phyloP scores from a whole-genome alignment of 192 early-diverging fungal species.

The Allomyces macrogynus region DNA sequence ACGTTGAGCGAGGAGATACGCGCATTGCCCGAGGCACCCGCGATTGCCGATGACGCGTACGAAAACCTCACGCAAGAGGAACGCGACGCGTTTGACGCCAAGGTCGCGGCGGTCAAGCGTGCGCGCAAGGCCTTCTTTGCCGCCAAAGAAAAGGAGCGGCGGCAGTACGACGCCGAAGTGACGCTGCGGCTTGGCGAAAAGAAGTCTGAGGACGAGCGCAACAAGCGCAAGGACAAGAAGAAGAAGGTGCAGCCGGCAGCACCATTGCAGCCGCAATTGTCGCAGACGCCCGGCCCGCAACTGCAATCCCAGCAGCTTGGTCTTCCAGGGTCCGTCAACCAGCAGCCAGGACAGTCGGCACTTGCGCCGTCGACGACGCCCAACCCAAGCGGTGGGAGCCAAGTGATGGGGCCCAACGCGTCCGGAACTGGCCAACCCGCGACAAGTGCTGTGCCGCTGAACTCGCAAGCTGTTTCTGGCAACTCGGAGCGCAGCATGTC shows the following conservation, averaged over 20 bases:
- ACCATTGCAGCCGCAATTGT: neutral
- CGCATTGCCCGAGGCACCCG: constrained; percentile 13
- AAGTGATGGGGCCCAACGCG: too few species aligned
- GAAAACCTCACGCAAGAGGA: constrained; percentile 23
- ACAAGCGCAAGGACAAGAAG: constrained; percentile 15
- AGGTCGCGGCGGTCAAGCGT: constrained; percentile 19
- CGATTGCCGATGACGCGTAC: constrained; percentile 32
- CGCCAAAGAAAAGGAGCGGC: constrained; percentile 22
- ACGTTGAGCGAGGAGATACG: constrained; percentile 20
- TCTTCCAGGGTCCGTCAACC: neutral
- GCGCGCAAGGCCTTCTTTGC: constrained; percentile 23
- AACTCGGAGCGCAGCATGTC: constrained; percentile 1
- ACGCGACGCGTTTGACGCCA: constrained; percentile 21
- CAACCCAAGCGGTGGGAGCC: too few species aligned
- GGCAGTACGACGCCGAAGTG: constrained; percentile 4
- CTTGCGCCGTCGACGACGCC: neutral
- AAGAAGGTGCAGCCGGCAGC: constrained; percentile 6
- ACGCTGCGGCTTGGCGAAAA: constrained; percentile 13
- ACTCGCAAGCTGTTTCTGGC: neutral
- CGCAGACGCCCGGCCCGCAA: constrained; percentile 2
- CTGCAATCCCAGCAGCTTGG: neutral
- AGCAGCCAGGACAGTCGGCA: constrained; percentile 16
- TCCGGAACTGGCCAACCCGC: neutral
- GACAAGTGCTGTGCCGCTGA: neutral
- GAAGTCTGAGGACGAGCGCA: constrained; percentile 27